Evolutionary conservation across 441 rosid species (phyloP).

Genomic region (Erysimum pusillum): DNA sequence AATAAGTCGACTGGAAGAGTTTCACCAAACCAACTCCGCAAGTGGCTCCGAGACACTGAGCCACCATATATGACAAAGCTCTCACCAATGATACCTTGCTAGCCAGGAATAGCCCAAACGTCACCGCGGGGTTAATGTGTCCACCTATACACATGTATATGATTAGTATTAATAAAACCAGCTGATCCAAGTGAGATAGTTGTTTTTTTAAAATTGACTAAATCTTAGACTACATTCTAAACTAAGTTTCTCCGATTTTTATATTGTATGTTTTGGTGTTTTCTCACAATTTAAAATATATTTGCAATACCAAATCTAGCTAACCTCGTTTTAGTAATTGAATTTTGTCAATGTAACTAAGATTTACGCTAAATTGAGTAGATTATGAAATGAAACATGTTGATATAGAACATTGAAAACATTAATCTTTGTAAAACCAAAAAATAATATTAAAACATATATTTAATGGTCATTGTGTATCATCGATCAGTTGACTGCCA

Average conservation of each 20-base stretch:
- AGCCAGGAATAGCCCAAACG: constrained; percentile 52
- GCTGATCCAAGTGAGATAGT: background rate
- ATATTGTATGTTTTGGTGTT: constrained; percentile 1
- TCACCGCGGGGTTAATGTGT: constrained; percentile 54
- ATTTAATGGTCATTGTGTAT: constrained; percentile 5
- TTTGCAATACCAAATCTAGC: background rate
- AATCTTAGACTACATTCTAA: constrained; percentile 4
- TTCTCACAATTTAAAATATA: background rate
- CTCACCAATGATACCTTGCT: constrained; percentile 52
- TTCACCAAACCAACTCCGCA: constrained; percentile 53
- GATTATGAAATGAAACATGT: background rate
- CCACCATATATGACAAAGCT: constrained; percentile 48
- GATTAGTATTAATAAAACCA: constrained; percentile 17
- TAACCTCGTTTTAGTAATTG: background rate
- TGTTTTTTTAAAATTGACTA: background rate
- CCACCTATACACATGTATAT: constrained; percentile 39
- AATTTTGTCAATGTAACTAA: background rate
- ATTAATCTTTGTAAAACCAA: background rate
- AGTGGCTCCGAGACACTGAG: constrained; percentile 53
- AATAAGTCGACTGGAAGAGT: constrained; percentile 42
- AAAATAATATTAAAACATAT: background rate
- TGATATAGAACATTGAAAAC: background rate
- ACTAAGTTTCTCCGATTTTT: background rate
- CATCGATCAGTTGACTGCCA: constrained; percentile 11
- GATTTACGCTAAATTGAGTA: background rate